phyloP scores from a whole-genome alignment of 2,329 filamentous ascomycete genomes.

The Alternaria burnsii region DNA sequence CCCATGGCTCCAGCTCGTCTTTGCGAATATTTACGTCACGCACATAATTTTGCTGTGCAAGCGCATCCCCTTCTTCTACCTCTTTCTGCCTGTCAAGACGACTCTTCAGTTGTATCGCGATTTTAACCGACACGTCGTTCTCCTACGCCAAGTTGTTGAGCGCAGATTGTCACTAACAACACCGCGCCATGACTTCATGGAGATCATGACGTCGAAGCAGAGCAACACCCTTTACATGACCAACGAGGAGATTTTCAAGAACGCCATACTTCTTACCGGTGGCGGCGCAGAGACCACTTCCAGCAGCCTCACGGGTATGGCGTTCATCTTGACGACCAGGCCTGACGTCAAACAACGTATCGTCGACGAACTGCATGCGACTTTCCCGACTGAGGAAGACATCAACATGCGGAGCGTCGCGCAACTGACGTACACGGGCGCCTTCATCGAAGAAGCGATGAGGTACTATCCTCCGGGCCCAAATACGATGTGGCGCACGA shows the following conservation, averaged over 20 bases:
- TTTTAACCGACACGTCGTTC: neutral
- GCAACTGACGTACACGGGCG: neutral
- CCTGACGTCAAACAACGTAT: neutral
- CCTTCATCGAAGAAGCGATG: constrained; percentile 1
- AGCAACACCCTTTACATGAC: constrained; percentile 1
- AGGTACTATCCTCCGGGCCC: neutral
- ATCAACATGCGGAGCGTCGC: neutral
- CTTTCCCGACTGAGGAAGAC: neutral
- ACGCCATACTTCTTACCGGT: neutral
- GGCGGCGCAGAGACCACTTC: too few species aligned
- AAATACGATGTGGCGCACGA: neutral
- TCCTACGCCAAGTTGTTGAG: constrained; percentile 1
- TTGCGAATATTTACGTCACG: constrained; percentile 1
- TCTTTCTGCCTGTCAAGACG: neutral
- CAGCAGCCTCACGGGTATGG: neutral
- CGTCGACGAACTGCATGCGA: neutral
- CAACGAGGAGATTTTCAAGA: neutral
- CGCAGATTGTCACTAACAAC: neutral
- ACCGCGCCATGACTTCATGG: neutral
- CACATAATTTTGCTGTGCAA: constrained; percentile 3
- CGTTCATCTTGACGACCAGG: neutral
- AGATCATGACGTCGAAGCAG: neutral
- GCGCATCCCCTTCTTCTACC: neutral
- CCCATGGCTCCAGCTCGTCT: constrained; percentile 2
- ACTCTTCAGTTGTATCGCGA: neutral